Percentiles rank a stretch among this genome's conserved stretches.
Conservation (phyloP, 306 rosid genomes). For the Morella rubra region DNA sequence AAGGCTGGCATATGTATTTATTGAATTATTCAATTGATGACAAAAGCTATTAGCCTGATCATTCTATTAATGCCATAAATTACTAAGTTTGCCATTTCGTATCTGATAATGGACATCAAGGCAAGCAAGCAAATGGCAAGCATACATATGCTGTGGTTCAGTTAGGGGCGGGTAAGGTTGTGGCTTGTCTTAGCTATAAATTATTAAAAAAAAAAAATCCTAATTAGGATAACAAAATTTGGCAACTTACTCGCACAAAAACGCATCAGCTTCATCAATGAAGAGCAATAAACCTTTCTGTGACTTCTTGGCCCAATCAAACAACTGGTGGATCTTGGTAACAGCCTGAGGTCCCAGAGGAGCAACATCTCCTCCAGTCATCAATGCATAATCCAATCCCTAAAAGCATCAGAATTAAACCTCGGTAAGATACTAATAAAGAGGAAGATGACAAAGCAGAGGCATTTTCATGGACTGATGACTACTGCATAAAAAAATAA, state of each 20-base stretch:
- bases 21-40: too few relatives aligned
- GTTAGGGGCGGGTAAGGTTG: not conserved
- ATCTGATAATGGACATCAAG: not conserved
- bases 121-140: not conserved
- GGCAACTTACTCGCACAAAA: constrained; percentile 90
- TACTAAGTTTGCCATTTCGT: not conserved
- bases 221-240: constrained; percentile 20
- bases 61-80: not conserved
- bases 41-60: too few relatives aligned
- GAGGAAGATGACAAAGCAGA: not conserved
- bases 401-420: constrained; percentile 20
- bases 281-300: constrained; percentile 86
- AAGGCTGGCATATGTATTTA: not conserved
- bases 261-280: constrained; percentile 98
- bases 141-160: not conserved
- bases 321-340: constrained; percentile 93
- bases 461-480: not conserved
- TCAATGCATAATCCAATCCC: constrained; percentile 97
- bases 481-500: too few relatives aligned
- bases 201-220: not conserved
- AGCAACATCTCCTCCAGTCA: constrained; percentile 99
- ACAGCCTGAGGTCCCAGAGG: constrained; percentile 98
- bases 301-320: constrained; percentile 94
- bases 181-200: not conserved
- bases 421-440: not conserved